Percentiles rank a stretch among this genome's conserved stretches.
Conservation (phyloP, 495 filamentous ascomycete species). For the Annulohypoxylon maeteangense region DNA sequence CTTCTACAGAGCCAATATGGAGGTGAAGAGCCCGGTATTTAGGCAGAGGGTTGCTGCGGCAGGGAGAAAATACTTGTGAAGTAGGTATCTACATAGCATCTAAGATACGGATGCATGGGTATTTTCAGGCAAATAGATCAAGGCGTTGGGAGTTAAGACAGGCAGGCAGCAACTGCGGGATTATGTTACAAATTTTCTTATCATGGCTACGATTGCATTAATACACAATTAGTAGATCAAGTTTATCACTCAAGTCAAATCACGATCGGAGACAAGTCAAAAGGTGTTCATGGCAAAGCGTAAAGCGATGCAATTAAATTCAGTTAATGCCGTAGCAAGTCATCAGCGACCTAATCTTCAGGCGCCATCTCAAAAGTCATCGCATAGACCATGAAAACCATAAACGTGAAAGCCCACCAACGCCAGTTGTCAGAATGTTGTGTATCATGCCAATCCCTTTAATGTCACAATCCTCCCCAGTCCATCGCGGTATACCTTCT, state of each 20-base stretch:
- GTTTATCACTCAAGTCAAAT: not conserved
- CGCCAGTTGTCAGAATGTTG: conserved; percentile 43
- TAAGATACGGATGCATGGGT: not conserved
- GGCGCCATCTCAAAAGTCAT: conserved; percentile 38
- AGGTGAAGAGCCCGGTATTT: conserved; percentile 87
- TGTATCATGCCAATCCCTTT: conserved; percentile 46
- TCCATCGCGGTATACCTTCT: not conserved
- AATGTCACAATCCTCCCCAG: conserved; percentile 36
- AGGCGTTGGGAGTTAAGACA: conserved; percentile 31
- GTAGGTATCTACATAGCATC: not conserved
- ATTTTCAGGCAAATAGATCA: not conserved
- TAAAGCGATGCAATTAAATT: conserved; percentile 35
- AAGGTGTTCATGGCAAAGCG: conserved; percentile 15
- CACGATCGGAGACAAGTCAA: not conserved
- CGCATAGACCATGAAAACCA: conserved; percentile 40
- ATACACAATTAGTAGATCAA: not conserved
- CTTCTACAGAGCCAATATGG: conserved; percentile 85
- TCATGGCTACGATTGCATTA: not conserved
- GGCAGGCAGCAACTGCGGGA: not conserved
- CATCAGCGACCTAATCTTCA: conserved; percentile 20
- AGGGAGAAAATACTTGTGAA: conserved; percentile 90
- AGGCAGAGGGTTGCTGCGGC: conserved; percentile 80
- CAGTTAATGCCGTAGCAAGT: conserved; percentile 30
- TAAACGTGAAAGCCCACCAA: conserved; percentile 45
- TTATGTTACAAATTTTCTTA: not conserved